A percentile compares a stretch with the other conserved stretches of the same genome.
Evolutionary conservation across 257 asterid species (phyloP).

Genomic region (Fraxinus anomala): DNA sequence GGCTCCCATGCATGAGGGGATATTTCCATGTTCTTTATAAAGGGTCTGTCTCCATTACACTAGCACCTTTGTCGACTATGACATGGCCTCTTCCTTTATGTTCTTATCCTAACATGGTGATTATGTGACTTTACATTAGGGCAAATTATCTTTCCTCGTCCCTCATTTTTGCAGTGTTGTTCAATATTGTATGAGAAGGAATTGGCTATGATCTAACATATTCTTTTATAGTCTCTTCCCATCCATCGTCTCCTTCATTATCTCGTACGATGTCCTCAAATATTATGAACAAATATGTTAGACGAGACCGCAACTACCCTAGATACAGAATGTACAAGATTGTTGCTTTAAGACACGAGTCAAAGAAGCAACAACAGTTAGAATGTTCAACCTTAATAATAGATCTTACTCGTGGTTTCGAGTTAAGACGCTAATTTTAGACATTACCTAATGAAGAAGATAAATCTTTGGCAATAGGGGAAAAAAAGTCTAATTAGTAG

Average conservation of each 20-base stretch:
- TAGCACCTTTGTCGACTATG: background rate
- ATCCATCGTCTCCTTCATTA: background rate
- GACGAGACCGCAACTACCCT: background rate
- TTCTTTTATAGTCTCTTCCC: background rate
- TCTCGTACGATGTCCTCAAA: background rate
- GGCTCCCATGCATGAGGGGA: conserved; percentile 39
- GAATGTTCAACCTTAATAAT: no score
- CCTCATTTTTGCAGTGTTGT: background rate
- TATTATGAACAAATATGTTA: background rate
- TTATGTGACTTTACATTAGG: background rate
- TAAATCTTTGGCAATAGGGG: no score
- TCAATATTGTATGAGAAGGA: background rate
- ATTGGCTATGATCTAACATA: background rate
- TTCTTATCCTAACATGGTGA: background rate
- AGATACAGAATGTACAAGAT: no score
- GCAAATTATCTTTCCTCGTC: background rate
- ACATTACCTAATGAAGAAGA: no score
- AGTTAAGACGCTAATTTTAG: background rate
- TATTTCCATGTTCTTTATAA: conserved; percentile 31
- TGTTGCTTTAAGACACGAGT: background rate
- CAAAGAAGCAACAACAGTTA: no score
- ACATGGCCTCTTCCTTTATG: background rate
- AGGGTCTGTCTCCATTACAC: conserved; percentile 23
- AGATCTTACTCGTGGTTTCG: background rate
- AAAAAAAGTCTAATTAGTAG: no score